Evolutionary conservation across 768 basidiomycete species (phyloP), one percentile per base, ranked within the genome.

Genomic region (Pisolithus orientalis): DNA sequence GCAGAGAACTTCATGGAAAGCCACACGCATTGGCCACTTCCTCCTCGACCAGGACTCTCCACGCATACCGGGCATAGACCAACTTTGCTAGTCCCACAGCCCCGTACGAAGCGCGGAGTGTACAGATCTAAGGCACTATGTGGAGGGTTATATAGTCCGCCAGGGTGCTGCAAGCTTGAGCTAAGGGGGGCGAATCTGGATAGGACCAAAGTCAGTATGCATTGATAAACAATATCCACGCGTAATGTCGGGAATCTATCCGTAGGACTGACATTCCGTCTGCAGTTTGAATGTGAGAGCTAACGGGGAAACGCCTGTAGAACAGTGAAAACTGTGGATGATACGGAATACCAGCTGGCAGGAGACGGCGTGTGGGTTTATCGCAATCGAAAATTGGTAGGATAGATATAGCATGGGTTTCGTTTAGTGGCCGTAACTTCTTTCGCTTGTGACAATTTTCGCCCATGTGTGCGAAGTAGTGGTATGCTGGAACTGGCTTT

Each of bases 1-100:
- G 88, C 88, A 13, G 84, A 86, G 61, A 85, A 83, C 58, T 90
- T 90, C 80, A 82, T 89, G 2, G 82, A 79, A 32, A 89, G 66
- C 89, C 90, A 91, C 27, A 84, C 54, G 38, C 75, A 74, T 59
- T 78, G 80, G 3, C 78, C 79, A 51, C 77, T 78, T 0, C 88
- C 89, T 1, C 86, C 86, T 8, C 88, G 77, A 21, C 68, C 70
- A 4, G 61, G 63, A 37, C 72, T 65, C 65, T 90, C 88, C 39
- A 80, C 64, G 59, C 90, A 92, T 46, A 91, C 78, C 0, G 90
- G 90, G 58, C 90, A 92, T 34, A 90, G 63, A 2, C 88, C 90
- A 0, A 83, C 77, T 68, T 91, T 91, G 3, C 79, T 76, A 1
- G 69, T 63, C 5, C 87, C 87, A 47, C 71, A 76, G 3, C 89